These are phyloP conservation scores for Geotrichum cucujoidarum DNA, from an alignment of 1,139 yeast genomes.

Conservation along the genomic window DNA sequence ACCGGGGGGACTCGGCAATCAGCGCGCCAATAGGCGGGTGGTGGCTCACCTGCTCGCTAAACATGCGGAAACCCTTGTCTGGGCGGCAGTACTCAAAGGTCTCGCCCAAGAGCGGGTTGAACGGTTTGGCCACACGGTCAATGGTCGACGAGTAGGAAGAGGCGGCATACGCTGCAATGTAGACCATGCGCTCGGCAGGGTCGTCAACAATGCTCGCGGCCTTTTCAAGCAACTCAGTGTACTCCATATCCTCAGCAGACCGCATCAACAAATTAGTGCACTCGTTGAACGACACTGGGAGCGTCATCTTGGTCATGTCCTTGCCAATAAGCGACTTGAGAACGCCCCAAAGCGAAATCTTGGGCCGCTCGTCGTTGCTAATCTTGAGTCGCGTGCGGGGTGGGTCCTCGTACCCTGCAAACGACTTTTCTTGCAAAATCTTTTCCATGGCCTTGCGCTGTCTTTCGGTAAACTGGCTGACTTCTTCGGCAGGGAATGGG, in stretches of 20 bases:
- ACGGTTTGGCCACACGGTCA: conserved; percentile 92
- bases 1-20: conserved; percentile 75
- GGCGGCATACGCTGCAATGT: conserved; percentile 91
- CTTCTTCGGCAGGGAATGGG: conserved; percentile 1
- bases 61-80: conserved; percentile 73
- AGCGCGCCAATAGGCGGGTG: conserved; percentile 96
- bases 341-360: conserved; percentile 89
- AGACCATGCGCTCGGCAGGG: conserved; percentile 74
- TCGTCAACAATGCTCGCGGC: conserved; percentile 69
- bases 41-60: conserved; percentile 95
- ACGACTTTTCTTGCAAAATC: conserved; percentile 58
- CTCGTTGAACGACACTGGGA: conserved; percentile 94
- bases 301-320: conserved; percentile 93
- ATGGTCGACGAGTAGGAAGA: conserved; percentile 92
- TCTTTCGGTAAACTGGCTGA: conserved; percentile 30
- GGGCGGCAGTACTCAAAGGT: conserved; percentile 91
- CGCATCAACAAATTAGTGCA: conserved; percentile 91
- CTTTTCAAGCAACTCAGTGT: conserved; percentile 65
- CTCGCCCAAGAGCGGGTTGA: conserved; percentile 92
- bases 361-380: conserved; percentile 84
- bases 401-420: conserved; percentile 82
- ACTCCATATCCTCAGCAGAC: conserved; percentile 92
- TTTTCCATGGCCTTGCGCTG: conserved; percentile 46
- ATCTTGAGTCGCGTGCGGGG: conserved; percentile 62
- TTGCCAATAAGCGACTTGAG: conserved; percentile 90